These are phyloP conservation scores for Amorphotheca resinae DNA, from an alignment of 495 filamentous ascomycete genomes.

Conservation along the genomic window DNA sequence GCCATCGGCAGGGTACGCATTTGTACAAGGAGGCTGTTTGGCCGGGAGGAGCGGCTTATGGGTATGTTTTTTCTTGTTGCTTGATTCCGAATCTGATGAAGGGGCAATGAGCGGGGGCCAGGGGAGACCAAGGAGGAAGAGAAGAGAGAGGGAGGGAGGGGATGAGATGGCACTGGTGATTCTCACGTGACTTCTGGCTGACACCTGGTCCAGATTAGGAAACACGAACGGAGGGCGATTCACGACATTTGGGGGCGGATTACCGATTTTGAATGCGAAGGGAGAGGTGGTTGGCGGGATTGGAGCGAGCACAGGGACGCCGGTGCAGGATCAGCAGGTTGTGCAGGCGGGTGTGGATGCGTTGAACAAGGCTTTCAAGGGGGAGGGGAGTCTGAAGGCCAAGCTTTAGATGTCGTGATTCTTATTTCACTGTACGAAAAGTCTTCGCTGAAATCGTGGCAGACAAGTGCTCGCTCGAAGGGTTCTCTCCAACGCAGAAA, in stretches of 20 bases:
- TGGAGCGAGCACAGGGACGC: constrained; percentile 17
- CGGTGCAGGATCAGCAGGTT: constrained; percentile 19
- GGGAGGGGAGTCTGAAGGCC: constrained; percentile 2
- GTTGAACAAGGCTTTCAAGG: constrained; percentile 14
- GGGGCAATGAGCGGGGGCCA: no score
- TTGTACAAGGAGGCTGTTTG: constrained; percentile 21
- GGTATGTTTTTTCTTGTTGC: not conserved
- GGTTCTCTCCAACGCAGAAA: no score
- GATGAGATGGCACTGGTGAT: no score
- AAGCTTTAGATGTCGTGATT: constrained; percentile 7
- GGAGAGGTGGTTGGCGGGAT: constrained; percentile 20
- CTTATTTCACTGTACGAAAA: no score
- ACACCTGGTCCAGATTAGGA: constrained; percentile 6
- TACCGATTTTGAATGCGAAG: constrained; percentile 18
- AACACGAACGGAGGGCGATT: constrained; percentile 21
- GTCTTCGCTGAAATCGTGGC: no score
- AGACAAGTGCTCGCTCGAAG: no score
- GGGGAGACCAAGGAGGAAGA: no score
- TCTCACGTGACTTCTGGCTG: no score
- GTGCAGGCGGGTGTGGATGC: constrained; percentile 19
- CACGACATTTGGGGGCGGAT: constrained; percentile 18
- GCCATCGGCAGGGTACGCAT: constrained; percentile 18
- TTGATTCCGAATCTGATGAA: no score
- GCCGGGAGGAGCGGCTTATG: constrained; percentile 18
- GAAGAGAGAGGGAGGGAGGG: no score